Percentiles rank a stretch among this genome's conserved stretches.
Evolutionary conservation across 768 basidiomycete genomes (phyloP).

Genomic region (Boletus rubropictus): DNA sequence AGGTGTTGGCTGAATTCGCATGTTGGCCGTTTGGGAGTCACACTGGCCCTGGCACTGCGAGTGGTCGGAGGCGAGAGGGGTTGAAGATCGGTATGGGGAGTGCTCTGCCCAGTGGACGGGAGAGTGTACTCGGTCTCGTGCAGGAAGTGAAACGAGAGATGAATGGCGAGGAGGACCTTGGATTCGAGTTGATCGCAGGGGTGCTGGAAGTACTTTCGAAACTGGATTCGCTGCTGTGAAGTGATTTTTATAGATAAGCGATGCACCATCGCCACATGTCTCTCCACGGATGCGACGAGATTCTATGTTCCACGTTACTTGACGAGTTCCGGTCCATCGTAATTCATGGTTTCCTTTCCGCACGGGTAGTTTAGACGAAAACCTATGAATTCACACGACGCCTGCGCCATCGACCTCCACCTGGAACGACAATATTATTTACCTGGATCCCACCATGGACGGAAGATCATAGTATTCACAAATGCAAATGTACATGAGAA

Average conservation of each 20-base stretch:
- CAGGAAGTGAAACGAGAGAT: conserved; percentile 71
- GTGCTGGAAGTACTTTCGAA: conserved; percentile 91
- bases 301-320: conserved; percentile 6
- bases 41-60: conserved; percentile 29
- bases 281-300: not conserved
- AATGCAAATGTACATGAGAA: too few species aligned
- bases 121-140: conserved; percentile 69
- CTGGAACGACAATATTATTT: too few species aligned
- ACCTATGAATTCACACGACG: too few species aligned
- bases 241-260: not conserved
- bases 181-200: conserved; percentile 87
- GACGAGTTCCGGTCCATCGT: conserved; percentile 3
- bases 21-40: conserved; percentile 78
- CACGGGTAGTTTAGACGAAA: too few species aligned
- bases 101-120: conserved; percentile 46
- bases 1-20: conserved; percentile 86
- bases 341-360: conserved; percentile 7
- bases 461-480: too few species aligned
- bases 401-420: not conserved
- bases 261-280: not conserved
- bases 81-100: conserved; percentile 53
- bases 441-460: too few species aligned
- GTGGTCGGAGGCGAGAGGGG: conserved; percentile 38
- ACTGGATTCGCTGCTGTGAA: conserved; percentile 62
- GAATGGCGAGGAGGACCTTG: conserved; percentile 68